Conservation (phyloP, 257 asterid genomes). For the Cinchona pubescens region DNA sequence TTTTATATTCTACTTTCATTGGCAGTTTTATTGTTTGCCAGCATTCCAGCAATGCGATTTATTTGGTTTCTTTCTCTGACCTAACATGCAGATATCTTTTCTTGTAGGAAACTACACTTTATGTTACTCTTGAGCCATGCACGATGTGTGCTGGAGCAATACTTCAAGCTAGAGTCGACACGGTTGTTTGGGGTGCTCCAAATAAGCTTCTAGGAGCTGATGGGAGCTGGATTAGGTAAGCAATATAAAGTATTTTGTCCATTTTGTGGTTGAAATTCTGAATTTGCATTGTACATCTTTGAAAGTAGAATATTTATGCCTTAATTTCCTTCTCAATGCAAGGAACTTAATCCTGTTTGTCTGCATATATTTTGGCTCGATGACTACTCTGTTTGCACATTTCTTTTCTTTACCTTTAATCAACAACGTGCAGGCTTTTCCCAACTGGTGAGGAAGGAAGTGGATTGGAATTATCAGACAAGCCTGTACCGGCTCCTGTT, state of each 20-base stretch:
- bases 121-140: slow-evolving; percentile 96
- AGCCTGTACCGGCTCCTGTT: slow-evolving; percentile 73
- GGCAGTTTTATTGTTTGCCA: background rate
- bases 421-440: slow-evolving; percentile 61
- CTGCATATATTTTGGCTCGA: background rate
- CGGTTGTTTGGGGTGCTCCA: slow-evolving; percentile 97
- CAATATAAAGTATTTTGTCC: background rate
- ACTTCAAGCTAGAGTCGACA: slow-evolving; percentile 92
- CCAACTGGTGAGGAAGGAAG: slow-evolving; percentile 62
- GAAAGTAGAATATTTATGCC: too few relatives aligned
- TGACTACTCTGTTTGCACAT: background rate
- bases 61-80: slow-evolving; percentile 7
- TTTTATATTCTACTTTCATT: background rate
- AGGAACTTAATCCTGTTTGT: background rate
- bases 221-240: slow-evolving; percentile 98
- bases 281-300: too few relatives aligned
- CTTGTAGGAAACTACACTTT: slow-evolving; percentile 71
- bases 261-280: background rate
- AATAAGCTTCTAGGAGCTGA: slow-evolving; percentile 99
- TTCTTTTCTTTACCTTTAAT: background rate
- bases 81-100: slow-evolving; percentile 14
- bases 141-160: slow-evolving; percentile 99
- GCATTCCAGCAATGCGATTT: slow-evolving; percentile 8
- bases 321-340: background rate
- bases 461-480: slow-evolving; percentile 47